A percentile compares a stretch with the other conserved stretches of the same genome.
Evolutionary conservation across 164 flowering plant species (phyloP).

Genomic region (Magnolia sinica): DNA sequence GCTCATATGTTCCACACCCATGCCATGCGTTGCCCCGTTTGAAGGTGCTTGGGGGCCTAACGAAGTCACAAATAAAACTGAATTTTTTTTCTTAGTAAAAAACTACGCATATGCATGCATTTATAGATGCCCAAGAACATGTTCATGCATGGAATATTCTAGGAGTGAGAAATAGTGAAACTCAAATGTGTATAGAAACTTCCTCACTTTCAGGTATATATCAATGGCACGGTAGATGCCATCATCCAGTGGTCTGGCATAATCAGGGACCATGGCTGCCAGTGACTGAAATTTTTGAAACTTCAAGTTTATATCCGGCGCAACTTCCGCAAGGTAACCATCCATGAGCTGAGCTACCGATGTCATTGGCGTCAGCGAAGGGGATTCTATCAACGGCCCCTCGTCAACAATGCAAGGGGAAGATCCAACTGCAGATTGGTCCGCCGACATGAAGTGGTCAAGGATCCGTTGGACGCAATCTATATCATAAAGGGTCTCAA

Average conservation of each 20-base stretch:
- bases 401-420: slow-evolving; percentile 43
- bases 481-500: slow-evolving; percentile 65
- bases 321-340: slow-evolving; percentile 69
- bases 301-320: slow-evolving; percentile 67
- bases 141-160: neutral
- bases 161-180: neutral
- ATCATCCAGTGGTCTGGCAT: slow-evolving; percentile 68
- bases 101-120: neutral
- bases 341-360: slow-evolving; percentile 69
- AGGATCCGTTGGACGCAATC: slow-evolving; percentile 73
- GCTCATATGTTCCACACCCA: too few relatives aligned
- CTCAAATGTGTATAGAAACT: neutral
- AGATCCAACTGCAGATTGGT: slow-evolving; percentile 24
- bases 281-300: slow-evolving; percentile 57
- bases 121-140: neutral
- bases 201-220: slow-evolving; percentile 67
- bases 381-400: slow-evolving; percentile 37
- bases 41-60: too few relatives aligned
- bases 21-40: too few relatives aligned
- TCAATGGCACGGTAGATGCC: slow-evolving; percentile 79
- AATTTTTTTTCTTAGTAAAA: neutral
- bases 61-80: neutral
- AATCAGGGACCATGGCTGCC: slow-evolving; percentile 65
- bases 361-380: slow-evolving; percentile 48
- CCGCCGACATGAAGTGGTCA: slow-evolving; percentile 50